Conservation (phyloP, 2,329 filamentous ascomycete genomes). For the Penicillium sp. region DNA sequence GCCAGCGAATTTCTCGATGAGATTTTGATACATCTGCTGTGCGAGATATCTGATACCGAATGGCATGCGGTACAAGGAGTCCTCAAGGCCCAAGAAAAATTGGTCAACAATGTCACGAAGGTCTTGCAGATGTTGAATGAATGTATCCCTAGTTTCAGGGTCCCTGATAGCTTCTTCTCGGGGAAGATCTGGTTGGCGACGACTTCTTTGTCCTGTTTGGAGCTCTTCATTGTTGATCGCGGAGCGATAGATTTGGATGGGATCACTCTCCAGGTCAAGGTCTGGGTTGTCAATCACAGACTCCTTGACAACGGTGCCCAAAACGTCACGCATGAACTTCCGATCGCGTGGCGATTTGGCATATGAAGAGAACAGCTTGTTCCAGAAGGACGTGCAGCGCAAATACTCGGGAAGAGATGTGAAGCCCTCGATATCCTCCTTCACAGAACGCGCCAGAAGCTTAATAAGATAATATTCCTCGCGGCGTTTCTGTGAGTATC, state of each 20-base stretch:
- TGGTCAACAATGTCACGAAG: constrained; percentile 93
- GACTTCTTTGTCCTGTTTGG: constrained; percentile 81
- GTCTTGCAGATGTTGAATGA: constrained; percentile 92
- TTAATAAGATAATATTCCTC: constrained; percentile 97
- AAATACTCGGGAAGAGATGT: constrained; percentile 78
- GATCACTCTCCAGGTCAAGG: constrained; percentile 92
- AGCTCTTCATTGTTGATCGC: constrained; percentile 97
- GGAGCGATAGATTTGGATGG: constrained; percentile 93
- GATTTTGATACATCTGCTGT: constrained; percentile 77
- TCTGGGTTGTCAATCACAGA: constrained; percentile 91
- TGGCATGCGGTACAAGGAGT: constrained; percentile 82
- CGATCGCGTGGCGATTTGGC: constrained; percentile 87
- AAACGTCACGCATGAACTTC: constrained; percentile 84
- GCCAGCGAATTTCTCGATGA: constrained; percentile 74
- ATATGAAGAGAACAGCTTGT: constrained; percentile 81
- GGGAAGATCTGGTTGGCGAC: constrained; percentile 78
- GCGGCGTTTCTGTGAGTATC: constrained; percentile 92
- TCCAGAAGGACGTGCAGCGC: constrained; percentile 91
- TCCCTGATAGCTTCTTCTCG: constrained; percentile 95
- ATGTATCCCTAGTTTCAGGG: constrained; percentile 84
- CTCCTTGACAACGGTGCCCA: constrained; percentile 82
- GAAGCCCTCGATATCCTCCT: constrained; percentile 79
- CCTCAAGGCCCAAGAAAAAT: constrained; percentile 79
- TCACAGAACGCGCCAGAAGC: constrained; percentile 76
- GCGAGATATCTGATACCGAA: constrained; percentile 89